phyloP scores from a whole-genome alignment of 345 rosid species.

The Eutrema yunnanense region DNA sequence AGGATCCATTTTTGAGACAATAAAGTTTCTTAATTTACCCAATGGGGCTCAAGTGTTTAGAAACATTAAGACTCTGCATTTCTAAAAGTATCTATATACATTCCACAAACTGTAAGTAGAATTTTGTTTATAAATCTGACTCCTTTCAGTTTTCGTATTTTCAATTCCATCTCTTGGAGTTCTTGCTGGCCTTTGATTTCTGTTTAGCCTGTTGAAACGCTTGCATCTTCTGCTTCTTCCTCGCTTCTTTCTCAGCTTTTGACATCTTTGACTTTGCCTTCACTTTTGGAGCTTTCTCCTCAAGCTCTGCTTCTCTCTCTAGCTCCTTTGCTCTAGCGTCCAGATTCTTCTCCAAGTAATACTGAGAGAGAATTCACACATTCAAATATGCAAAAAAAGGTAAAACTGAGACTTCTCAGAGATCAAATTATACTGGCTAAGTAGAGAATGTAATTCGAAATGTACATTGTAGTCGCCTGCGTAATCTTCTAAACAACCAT shows the following conservation, averaged over 20 bases:
- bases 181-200: slow-evolving; percentile 73
- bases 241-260: slow-evolving; percentile 93
- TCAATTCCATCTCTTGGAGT: slow-evolving; percentile 97
- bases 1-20: not conserved
- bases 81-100: slow-evolving; percentile 21
- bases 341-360: slow-evolving; percentile 89
- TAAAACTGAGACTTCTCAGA: not conserved
- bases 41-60: slow-evolving; percentile 2
- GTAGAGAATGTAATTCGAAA: not conserved
- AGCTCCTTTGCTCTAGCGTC: slow-evolving; percentile 74
- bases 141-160: not conserved
- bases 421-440: not conserved
- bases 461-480: slow-evolving; percentile 82
- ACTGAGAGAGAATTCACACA: slow-evolving; percentile 39
- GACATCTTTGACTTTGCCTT: slow-evolving; percentile 99
- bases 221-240: slow-evolving; percentile 85
- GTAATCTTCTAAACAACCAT: slow-evolving; percentile 63
- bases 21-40: slow-evolving; percentile 10
- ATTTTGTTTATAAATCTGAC: not conserved
- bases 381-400: not conserved
- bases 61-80: not conserved
- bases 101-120: slow-evolving; percentile 15
- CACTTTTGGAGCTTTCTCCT: slow-evolving; percentile 85
- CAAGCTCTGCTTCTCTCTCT: slow-evolving; percentile 78
- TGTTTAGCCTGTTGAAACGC: slow-evolving; percentile 90